Evolutionary conservation across 108 stramenopile genomes (phyloP), one percentile per base, ranked within the genome.

Genomic region (Mediolabrus comicus): DNA sequence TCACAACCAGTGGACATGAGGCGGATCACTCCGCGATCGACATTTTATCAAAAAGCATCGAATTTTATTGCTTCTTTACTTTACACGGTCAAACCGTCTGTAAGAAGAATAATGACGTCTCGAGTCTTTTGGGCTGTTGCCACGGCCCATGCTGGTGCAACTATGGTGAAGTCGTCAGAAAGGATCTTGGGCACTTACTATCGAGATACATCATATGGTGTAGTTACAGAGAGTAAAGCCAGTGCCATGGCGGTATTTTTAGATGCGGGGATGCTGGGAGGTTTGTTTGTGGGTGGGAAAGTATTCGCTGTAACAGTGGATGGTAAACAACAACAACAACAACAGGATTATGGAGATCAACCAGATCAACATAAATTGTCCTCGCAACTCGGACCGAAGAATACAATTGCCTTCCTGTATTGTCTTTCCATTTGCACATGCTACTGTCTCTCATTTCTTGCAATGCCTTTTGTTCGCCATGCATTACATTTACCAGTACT

Each of bases 91-190:
- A 13, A 89, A 3, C 92, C 92, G 13, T 91, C 92, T 32, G 26
- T 91, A 13, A 52, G 77, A 29, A 74, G 65, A 51, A 80, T 91
- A 3, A 70, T 91, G 1, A 35, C 41, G 31, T 89, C 83, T 53
- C 81, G 85, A 1, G 84, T 87, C 27, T 94, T 94, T 69, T 94
- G 90, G 89, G 71, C 83, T 56, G 80, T 94, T 16, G 86, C 92
- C 10, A 62, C 89, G 32, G 92, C 89, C 4, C 92, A 94, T 65
- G 74, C 88, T 26, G 92, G 88, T 5, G 85, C 85, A 3, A 75
- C 81, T 10, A 85, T 88, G 79, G 87, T 89, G 4, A 83, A 85
- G 32, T 75, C 83, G 13, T 86, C 87, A 0, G 87, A 86, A 55
- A 82, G 88, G 6, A 74, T 94, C 25, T 63, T 94, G 12, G 86